These are phyloP conservation scores for Eutrema heterophyllum DNA, from an alignment of 345 rosid genomes.

Conservation along the genomic window DNA sequence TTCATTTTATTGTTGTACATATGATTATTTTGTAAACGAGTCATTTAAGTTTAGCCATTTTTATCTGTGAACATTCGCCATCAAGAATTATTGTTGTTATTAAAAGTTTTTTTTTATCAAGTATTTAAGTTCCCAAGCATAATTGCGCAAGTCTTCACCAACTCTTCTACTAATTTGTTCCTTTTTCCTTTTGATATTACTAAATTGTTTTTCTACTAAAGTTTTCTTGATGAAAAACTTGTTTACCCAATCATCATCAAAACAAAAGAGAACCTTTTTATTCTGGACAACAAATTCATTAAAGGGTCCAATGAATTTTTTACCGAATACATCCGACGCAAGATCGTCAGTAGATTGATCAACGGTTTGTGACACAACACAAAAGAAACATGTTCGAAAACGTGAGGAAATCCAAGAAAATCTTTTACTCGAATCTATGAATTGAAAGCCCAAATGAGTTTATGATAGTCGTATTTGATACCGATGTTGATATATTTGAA, in stretches of 20 bases:
- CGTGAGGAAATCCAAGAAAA: too few relatives aligned
- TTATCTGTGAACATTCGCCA: neutral
- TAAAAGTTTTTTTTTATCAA: neutral
- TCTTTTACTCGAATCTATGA: too few relatives aligned
- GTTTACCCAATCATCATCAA: neutral
- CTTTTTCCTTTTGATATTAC: neutral
- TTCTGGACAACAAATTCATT: too few relatives aligned
- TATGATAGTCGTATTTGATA: too few relatives aligned
- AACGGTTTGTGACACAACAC: too few relatives aligned
- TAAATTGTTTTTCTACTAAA: neutral
- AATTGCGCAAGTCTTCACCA: slow-evolving; percentile 2
- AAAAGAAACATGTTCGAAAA: too few relatives aligned
- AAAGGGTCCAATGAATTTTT: too few relatives aligned
- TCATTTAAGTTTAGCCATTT: neutral
- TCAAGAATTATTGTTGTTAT: neutral
- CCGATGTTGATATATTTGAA: too few relatives aligned
- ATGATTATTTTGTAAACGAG: slow-evolving; percentile 1
- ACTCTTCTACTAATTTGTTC: neutral
- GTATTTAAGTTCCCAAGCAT: neutral
- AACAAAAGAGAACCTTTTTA: neutral
- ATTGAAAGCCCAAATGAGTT: too few relatives aligned
- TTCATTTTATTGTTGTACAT: slow-evolving; percentile 9
- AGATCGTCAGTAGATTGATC: too few relatives aligned
- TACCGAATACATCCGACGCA: too few relatives aligned
- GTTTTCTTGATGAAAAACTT: neutral